Evolutionary conservation across 2,329 filamentous ascomycete species (phyloP).

Genomic region (Tolypocladium paradoxum): DNA sequence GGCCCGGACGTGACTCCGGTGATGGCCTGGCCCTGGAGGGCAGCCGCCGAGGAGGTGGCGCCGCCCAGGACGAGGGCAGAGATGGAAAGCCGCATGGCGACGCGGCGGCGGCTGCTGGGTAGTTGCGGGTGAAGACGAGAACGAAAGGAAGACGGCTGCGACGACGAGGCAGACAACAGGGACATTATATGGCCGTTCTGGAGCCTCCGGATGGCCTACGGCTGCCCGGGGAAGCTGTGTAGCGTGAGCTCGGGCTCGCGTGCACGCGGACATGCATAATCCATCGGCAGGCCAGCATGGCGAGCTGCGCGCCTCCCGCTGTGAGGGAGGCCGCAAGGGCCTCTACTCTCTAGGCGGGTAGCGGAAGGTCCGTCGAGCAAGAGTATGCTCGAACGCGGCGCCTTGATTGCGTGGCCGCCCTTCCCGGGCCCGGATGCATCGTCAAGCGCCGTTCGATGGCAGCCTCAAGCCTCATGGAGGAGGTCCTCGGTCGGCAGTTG

Average conservation of each 20-base stretch:
- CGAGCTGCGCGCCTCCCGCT: not conserved
- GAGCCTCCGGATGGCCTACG: not conserved
- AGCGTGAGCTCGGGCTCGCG: not conserved
- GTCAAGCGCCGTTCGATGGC: not conserved
- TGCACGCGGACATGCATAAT: not conserved
- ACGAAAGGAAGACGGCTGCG: not conserved
- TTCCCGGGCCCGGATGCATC: not conserved
- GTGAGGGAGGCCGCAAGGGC: not conserved
- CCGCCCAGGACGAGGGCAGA: not conserved
- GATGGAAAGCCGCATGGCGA: conserved; percentile 1
- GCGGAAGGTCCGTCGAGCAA: not conserved
- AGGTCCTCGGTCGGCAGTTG: not conserved
- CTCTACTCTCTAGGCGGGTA: not conserved
- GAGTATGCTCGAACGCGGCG: not conserved
- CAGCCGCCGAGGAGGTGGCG: not conserved
- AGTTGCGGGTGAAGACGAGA: not conserved
- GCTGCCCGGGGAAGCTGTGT: not conserved
- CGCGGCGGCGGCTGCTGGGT: not conserved
- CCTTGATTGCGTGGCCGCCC: too few relatives aligned
- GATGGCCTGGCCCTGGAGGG: not conserved
- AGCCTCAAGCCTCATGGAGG: not conserved
- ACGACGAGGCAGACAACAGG: not conserved
- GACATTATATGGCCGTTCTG: not conserved
- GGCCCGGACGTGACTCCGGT: not conserved
- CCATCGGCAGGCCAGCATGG: not conserved